A percentile compares a stretch with the other conserved stretches of the same genome.
These are phyloP conservation scores for Blastobotrys indianensis DNA, from an alignment of 1,139 yeast genomes.

Conservation along the genomic window DNA sequence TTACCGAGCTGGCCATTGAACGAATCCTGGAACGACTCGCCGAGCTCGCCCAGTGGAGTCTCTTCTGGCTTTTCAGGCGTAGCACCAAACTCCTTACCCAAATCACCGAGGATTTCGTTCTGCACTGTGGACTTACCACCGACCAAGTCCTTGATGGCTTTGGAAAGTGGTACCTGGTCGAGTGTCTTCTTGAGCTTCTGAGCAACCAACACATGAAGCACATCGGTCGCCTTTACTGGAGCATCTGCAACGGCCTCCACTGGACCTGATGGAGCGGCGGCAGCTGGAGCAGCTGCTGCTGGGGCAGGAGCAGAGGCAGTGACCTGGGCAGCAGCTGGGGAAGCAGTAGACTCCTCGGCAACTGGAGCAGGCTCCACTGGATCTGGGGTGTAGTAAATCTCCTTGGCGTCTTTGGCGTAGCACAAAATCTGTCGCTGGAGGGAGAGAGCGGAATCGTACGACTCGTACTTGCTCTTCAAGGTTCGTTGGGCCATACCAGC, in stretches of 20 bases:
- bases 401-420: slow-evolving; percentile 92
- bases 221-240: slow-evolving; percentile 77
- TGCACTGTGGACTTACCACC: slow-evolving; percentile 98
- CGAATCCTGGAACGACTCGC: slow-evolving; percentile 88
- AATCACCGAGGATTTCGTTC: slow-evolving; percentile 95
- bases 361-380: slow-evolving; percentile 55
- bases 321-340: slow-evolving; percentile 37
- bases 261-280: slow-evolving; percentile 63
- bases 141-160: slow-evolving; percentile 93
- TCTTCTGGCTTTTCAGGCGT: slow-evolving; percentile 99
- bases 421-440: slow-evolving; percentile 95
- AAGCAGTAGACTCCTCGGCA: slow-evolving; percentile 25
- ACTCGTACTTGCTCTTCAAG: slow-evolving; percentile 90
- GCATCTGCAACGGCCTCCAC: slow-evolving; percentile 81
- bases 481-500: slow-evolving; percentile 99
- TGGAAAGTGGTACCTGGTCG: slow-evolving; percentile 78
- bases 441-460: slow-evolving; percentile 95
- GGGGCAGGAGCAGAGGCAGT: slow-evolving; percentile 38
- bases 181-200: slow-evolving; percentile 89
- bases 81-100: slow-evolving; percentile 95
- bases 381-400: slow-evolving; percentile 93
- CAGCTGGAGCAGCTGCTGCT: slow-evolving; percentile 46
- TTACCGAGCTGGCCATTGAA: slow-evolving; percentile 88
- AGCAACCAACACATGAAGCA: slow-evolving; percentile 87
- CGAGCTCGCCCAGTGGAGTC: slow-evolving; percentile 90